Base-by-base conservation (phyloP, 108 stramenopile species). In the Nannochloropsis oceanica region DNA sequence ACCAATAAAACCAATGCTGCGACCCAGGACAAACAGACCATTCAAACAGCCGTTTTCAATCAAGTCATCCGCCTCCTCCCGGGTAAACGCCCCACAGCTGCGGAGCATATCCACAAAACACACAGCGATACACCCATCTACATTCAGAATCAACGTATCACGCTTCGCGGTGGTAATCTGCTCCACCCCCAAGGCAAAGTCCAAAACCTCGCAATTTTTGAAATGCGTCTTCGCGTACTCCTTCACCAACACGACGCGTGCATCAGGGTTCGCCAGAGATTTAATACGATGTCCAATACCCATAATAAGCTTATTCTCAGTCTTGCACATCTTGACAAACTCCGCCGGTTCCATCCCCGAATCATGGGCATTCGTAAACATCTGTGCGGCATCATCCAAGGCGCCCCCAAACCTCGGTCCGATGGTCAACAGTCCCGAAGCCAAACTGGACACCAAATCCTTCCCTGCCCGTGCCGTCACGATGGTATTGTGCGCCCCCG, bases 371-470 rank as follows among this genome's bases (percentile, higher is more conserved):
- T 92, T 89, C 27, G 86, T 92, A 80, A 95, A 94, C 93, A 93
- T 93, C 24, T 81, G 82, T 26, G 95, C 94, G 13, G 94, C 94
- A 44, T 93, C 94, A 81, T 96, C 95, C 20, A 96, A 88, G 0
- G 95, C 95, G 8, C 95, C 95, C n/a, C 95, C 95, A 91, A 96
- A 96, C 43, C 95, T 86, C 50, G 95, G 95, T 24, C 95, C 95
- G 81, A 96, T 94, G 20, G 95, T 96, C 44, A 96, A 82, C 26
- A 96, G 89, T 3, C 95, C 95, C 80, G 93, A 93, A 14, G 90
- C 92, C 12, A 96, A 91, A 22, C 93, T 93, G 1, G 95, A 96
- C 12, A 96, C 94, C 27, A 96, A 87, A 85, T 96, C 95, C 89
- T 96, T 96, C 26, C 95, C 95, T 13, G 95, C 95, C 25, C 95